Evolutionary conservation across 495 filamentous ascomycete species (phyloP).

Genomic region (Physcia stellaris): DNA sequence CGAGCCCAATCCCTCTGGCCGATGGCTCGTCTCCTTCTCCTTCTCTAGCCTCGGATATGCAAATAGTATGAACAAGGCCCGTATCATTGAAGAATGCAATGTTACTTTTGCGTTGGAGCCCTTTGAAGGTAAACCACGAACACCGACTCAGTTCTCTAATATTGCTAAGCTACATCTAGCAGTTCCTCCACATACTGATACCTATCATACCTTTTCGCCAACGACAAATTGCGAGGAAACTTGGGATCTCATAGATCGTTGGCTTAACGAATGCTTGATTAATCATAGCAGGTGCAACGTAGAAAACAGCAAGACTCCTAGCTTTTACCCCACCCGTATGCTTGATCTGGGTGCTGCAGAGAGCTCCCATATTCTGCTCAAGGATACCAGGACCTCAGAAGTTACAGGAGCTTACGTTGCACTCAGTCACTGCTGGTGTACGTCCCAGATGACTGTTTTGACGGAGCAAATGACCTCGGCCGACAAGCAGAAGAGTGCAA

Average conservation of each 20-base stretch:
- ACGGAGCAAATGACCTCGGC: neutral
- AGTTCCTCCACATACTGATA: neutral
- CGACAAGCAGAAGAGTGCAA: neutral
- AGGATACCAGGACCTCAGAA: neutral
- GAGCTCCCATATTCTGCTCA: neutral
- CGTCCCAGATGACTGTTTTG: neutral
- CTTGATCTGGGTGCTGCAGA: neutral
- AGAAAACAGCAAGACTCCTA: neutral
- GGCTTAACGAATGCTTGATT: neutral
- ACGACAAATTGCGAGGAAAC: neutral
- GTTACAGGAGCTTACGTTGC: neutral
- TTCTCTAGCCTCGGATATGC: neutral
- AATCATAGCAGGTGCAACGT: neutral
- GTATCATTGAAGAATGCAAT: neutral
- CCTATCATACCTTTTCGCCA: neutral
- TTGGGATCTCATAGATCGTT: neutral
- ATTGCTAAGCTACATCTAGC: neutral
- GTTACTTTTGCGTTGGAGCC: neutral
- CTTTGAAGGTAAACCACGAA: neutral
- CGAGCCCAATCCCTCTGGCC: neutral
- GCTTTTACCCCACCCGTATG: neutral
- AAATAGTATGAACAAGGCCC: neutral
- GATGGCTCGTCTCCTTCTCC: neutral
- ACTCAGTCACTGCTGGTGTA: conserved; percentile 1
- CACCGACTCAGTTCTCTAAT: neutral